Percentiles rank a stretch among this genome's conserved stretches.
Evolutionary conservation across 805 yeast genomes (phyloP).

Genomic region (Candida sphagnicola): DNA sequence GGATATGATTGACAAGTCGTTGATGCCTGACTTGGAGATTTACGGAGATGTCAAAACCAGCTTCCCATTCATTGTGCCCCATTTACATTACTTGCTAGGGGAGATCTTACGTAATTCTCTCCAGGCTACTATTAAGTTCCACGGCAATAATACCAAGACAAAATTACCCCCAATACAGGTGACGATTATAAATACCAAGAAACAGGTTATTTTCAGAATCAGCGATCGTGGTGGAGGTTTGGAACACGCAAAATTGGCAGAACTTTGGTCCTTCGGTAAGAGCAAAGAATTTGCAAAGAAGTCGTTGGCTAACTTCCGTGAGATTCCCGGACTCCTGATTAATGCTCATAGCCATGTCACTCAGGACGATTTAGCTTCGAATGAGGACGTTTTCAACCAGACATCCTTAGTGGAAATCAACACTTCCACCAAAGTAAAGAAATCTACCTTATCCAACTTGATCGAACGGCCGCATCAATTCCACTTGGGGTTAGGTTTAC

Average conservation of each 20-base stretch:
- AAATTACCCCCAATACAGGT: conserved; percentile 74
- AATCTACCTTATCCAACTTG: conserved; percentile 58
- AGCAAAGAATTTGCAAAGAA: conserved; percentile 54
- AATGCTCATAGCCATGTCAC: conserved; percentile 28
- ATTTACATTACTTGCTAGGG: conserved; percentile 80
- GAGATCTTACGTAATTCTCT: conserved; percentile 83
- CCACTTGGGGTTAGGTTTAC: conserved; percentile 83
- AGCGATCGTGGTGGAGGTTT: conserved; percentile 93
- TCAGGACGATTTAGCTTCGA: conserved; percentile 2
- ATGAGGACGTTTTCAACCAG: conserved; percentile 21
- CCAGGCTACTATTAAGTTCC: conserved; percentile 65
- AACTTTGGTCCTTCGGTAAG: conserved; percentile 87
- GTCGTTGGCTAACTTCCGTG: conserved; percentile 63
- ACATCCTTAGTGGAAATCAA: conserved; percentile 36
- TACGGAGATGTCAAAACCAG: conserved; percentile 65
- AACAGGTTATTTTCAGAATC: conserved; percentile 68
- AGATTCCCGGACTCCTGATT: conserved; percentile 57
- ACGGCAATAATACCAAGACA: conserved; percentile 20
- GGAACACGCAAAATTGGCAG: conserved; percentile 49
- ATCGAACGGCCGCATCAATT: conserved; percentile 69
- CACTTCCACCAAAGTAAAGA: conserved; percentile 25
- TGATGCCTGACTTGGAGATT: conserved; percentile 71
- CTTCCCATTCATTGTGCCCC: conserved; percentile 83
- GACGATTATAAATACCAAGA: conserved; percentile 62
- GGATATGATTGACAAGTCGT: conserved; percentile 43